These are phyloP conservation scores for Starmerella apis DNA, from an alignment of 805 yeast species.

Conservation along the genomic window DNA sequence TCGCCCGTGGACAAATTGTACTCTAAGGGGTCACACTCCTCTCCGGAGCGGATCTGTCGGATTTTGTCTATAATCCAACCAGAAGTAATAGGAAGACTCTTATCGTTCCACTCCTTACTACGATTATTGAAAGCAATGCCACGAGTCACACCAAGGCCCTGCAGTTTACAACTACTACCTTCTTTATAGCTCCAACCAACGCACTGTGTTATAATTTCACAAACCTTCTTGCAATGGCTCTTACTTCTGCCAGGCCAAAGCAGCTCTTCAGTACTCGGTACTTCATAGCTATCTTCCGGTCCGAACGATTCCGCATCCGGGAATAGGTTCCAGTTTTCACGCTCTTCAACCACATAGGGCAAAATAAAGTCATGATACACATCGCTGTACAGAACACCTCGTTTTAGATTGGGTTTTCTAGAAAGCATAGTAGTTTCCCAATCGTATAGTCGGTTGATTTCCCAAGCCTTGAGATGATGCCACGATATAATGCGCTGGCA, in stretches of 20 bases:
- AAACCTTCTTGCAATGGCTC: slow-evolving; percentile 14
- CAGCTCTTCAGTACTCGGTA: neutral
- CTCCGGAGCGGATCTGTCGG: slow-evolving; percentile 22
- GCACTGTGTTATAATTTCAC: slow-evolving; percentile 15
- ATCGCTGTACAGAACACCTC: slow-evolving; percentile 25
- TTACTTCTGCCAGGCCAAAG: slow-evolving; percentile 13
- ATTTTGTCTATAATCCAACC: slow-evolving; percentile 32
- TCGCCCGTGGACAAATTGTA: slow-evolving; percentile 3
- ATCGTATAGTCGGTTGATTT: slow-evolving; percentile 31
- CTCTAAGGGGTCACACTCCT: slow-evolving; percentile 20
- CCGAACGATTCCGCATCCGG: neutral
- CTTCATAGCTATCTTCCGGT: neutral
- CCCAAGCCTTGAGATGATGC: slow-evolving; percentile 31
- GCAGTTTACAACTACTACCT: slow-evolving; percentile 13
- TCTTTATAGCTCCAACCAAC: slow-evolving; percentile 19
- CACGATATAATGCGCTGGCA: slow-evolving; percentile 31
- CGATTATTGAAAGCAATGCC: slow-evolving; percentile 18
- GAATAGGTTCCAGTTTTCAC: slow-evolving; percentile 26
- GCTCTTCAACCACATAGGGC: slow-evolving; percentile 26
- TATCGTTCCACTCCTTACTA: slow-evolving; percentile 9
- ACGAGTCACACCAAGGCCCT: slow-evolving; percentile 7
- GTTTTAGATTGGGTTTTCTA: slow-evolving; percentile 21
- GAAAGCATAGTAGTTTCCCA: slow-evolving; percentile 28
- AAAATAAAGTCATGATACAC: slow-evolving; percentile 31
- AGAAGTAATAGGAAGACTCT: slow-evolving; percentile 15